These are phyloP conservation scores for Erythrophleum ivorense DNA, from an alignment of 331 rosid genomes.

Conservation along the genomic window DNA sequence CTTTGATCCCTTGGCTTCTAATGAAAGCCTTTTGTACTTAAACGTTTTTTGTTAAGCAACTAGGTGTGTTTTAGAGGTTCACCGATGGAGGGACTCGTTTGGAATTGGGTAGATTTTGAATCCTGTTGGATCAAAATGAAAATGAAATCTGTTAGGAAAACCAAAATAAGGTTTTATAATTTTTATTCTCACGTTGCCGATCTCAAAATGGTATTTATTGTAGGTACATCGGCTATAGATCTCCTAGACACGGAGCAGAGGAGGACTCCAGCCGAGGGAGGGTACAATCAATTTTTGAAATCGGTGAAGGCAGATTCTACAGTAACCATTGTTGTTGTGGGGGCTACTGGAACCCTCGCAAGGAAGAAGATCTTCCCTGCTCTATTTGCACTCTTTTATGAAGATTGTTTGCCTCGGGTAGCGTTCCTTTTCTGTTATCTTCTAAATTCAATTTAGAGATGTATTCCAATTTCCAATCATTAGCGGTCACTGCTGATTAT, in stretches of 20 bases:
- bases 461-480: background rate
- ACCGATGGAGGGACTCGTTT: background rate
- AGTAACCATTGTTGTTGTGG: constrained; percentile 11
- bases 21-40: background rate
- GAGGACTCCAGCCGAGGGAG: background rate
- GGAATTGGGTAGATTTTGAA: no score
- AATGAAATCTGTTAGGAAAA: background rate
- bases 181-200: background rate
- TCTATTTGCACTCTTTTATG: constrained; percentile 19
- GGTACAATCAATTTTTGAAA: background rate
- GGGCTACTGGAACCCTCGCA: constrained; percentile 11
- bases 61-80: background rate
- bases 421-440: background rate
- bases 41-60: background rate
- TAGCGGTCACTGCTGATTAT: background rate
- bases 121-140: background rate
- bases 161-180: background rate
- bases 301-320: background rate
- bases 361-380: constrained; percentile 18
- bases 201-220: background rate
- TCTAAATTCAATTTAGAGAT: background rate
- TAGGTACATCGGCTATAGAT: background rate
- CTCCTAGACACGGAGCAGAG: background rate
- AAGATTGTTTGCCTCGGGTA: background rate
- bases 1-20: background rate